These are phyloP conservation scores for Solanum commersonii DNA, from an alignment of 257 asterid species.

Conservation along the genomic window DNA sequence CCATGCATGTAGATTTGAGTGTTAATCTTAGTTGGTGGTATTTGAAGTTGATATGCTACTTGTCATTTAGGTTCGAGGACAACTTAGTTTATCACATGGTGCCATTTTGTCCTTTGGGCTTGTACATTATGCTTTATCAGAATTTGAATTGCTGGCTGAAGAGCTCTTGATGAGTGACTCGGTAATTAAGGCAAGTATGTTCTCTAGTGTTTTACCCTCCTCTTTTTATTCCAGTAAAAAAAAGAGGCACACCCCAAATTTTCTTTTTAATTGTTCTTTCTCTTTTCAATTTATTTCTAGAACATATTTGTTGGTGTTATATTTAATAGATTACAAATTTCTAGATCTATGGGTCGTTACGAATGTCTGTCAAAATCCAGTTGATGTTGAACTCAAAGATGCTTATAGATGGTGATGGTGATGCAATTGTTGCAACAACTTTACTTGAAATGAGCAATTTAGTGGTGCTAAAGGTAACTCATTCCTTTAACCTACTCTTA, in stretches of 20 bases:
- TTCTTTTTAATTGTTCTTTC: not conserved
- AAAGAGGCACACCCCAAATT: not conserved
- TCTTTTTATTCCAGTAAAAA: not conserved
- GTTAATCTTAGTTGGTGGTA: not conserved
- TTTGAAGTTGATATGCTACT: not conserved
- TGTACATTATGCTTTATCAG: conserved; percentile 53
- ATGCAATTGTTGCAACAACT: conserved; percentile 69
- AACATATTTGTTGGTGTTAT: conserved; percentile 5
- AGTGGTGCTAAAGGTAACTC: conserved; percentile 74
- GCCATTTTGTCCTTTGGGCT: conserved; percentile 83
- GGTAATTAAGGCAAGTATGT: conserved; percentile 49
- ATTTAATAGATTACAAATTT: not conserved
- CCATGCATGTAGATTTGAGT: not conserved
- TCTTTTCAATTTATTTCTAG: not conserved
- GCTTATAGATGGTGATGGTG: conserved; percentile 63
- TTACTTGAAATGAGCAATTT: conserved; percentile 89
- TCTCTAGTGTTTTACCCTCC: not conserved
- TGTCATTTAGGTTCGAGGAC: conserved; percentile 66
- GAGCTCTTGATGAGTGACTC: conserved; percentile 97
- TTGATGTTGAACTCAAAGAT: conserved; percentile 80
- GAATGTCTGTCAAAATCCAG: conserved; percentile 89
- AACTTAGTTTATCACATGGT: conserved; percentile 68
- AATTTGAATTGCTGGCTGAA: conserved; percentile 81
- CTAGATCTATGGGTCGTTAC: conserved; percentile 82
- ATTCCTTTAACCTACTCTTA: not conserved